A percentile compares a stretch with the other conserved stretches of the same genome.
Conservation (phyloP, 164 flowering plant genomes). For the Dillenia turbinata region DNA sequence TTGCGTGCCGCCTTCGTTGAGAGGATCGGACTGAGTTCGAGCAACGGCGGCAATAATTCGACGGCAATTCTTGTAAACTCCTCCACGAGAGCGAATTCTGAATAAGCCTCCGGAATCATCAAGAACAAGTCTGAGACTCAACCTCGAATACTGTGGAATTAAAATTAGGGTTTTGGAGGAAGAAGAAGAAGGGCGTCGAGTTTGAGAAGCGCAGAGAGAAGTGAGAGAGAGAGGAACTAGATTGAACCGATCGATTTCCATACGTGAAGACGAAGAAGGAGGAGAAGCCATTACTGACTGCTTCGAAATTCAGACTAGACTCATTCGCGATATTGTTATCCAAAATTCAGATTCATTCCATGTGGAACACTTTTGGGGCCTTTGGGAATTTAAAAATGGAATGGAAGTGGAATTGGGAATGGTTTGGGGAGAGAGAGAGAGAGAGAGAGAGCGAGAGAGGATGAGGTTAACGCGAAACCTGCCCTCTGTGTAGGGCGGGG, state of each 20-base stretch:
- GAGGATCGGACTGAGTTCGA: slow-evolving; percentile 33
- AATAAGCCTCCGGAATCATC: slow-evolving; percentile 11
- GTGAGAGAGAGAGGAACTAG: slow-evolving; percentile 28
- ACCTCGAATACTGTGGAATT: slow-evolving; percentile 14
- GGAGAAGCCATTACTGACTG: no score
- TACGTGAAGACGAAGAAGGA: neutral
- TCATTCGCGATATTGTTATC: no score
- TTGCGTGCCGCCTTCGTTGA: slow-evolving; percentile 20
- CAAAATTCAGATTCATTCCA: no score
- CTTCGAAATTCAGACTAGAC: no score
- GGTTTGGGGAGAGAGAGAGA: no score
- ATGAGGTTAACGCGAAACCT: no score
- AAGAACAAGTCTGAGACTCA: slow-evolving; percentile 15
- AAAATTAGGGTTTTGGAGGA: slow-evolving; percentile 20
- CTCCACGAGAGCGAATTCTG: slow-evolving; percentile 8
- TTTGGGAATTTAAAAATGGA: no score
- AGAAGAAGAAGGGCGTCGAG: slow-evolving; percentile 17
- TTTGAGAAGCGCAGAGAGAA: slow-evolving; percentile 30
- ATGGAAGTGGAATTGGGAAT: no score
- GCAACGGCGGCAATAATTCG: slow-evolving; percentile 30
- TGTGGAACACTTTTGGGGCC: no score
- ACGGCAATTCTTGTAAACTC: slow-evolving; percentile 9
- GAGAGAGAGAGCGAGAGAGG: no score
- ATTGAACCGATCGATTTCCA: slow-evolving; percentile 27
- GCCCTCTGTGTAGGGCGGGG: no score